Base-by-base conservation (phyloP, 495 filamentous ascomycete species). In the Polyplosphaeria fusca region DNA sequence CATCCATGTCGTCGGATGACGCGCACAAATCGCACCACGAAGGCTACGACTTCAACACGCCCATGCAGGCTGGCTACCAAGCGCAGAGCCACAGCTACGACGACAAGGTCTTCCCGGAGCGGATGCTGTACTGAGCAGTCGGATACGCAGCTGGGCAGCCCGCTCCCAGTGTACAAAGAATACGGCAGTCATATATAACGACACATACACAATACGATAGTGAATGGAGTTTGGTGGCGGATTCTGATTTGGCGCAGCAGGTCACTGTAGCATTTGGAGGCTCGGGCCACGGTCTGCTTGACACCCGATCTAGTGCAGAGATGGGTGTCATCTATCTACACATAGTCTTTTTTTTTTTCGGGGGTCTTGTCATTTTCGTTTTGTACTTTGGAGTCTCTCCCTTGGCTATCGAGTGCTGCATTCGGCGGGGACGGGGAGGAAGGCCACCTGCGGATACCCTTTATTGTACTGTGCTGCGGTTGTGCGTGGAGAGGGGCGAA, bases 71-170 rank as follows among this genome's bases (percentile, higher is more conserved):
- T 26, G 30, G 28, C 25, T 56, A 27, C 58, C 35, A 50, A 9
- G 27, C 27, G n/a, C 47, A 54, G 7, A 14, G 32, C 5, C 25
- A 47, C 18, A 52, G 42, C 28, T 66, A 62, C 42, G 55, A 58
- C n/a, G 60, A 67, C 51, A 50, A 57, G 48, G 64, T 63, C 19
- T 67, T 67, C 35, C 64, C 64, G 1, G 64, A 67, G 51, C 54
- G 64, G 18, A 63, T 60, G 26, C 52, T 67, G 47, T 67, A 61
- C 47, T 67, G 26, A 62, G 23, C 13, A 37, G 16, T n/a, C n/a
- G n/a, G n/a, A n/a, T n/a, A n/a, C n/a, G n/a, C n/a, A n/a, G n/a
- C n/a, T n/a, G n/a, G n/a, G 11, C 18, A 40, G 25, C 25, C 12
- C 27, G 35, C 1, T 30, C 20, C 26, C 42, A 27, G 16, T 58